A percentile compares a stretch with the other conserved stretches of the same genome.
Conservation (phyloP, 2,329 filamentous ascomycete species). For the Ophiostoma montium region DNA sequence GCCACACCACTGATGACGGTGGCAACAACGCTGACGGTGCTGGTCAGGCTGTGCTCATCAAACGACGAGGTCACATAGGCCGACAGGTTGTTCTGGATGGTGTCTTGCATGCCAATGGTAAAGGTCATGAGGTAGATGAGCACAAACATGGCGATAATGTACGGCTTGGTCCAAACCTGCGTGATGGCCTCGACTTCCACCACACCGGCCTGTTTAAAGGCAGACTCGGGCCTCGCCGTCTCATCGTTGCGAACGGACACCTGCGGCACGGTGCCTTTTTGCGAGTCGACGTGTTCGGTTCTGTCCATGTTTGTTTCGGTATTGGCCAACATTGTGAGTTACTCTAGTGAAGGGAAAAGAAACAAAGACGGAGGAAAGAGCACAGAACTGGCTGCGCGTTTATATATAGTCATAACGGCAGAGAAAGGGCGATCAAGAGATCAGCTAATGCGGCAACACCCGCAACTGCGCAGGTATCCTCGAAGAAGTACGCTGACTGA, state of each 20-base stretch:
- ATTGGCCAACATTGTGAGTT: background rate
- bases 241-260: background rate
- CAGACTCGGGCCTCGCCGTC: background rate
- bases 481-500: no score
- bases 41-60: conserved; percentile 35
- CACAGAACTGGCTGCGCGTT: no score
- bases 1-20: conserved; percentile 41
- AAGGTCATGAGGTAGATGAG: conserved; percentile 28
- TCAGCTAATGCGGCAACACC: no score
- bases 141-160: conserved; percentile 29
- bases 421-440: no score
- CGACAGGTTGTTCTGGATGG: conserved; percentile 25
- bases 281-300: background rate
- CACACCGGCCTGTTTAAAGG: conserved; percentile 28
- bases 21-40: conserved; percentile 38
- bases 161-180: conserved; percentile 26
- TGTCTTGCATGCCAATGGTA: conserved; percentile 22
- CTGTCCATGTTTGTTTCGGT: background rate
- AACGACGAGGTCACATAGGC: conserved; percentile 39
- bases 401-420: no score
- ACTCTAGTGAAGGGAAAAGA: no score
- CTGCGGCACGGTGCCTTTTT: background rate
- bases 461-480: no score
- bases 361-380: no score
- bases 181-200: conserved; percentile 32